Base-by-base conservation (phyloP, 192 early-diverging fungal genomes). In the Dispira simplex region DNA sequence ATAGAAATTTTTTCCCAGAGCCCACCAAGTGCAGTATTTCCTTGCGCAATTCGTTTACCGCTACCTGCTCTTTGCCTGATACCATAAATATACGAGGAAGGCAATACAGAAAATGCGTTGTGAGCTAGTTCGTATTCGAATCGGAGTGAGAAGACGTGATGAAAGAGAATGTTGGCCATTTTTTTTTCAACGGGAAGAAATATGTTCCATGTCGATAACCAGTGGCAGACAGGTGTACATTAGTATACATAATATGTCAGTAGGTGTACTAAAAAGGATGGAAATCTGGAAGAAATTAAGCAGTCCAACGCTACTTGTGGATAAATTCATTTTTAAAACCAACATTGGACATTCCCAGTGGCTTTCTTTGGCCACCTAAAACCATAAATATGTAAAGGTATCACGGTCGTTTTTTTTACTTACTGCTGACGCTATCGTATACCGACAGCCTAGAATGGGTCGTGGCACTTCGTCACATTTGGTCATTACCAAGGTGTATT, bases 391-490 rank as follows among this genome's bases (percentile, higher is more conserved):
- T 39, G 32, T 39, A 39, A 39, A 4, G 32, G 32, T 39, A 39
- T 6, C 32, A 39, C 6, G 6, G 6, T 39, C 1, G 32, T 59
- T 32, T 44, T 48, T 44, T 1, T 72, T 44, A 52, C 63, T 43
- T 44, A 75, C 77, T 46, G 80, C 67, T 48, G 78, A 68, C 9
- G 83, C 68, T 3, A 85, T 44, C 64, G 76, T 65, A 43, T 85
- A 74, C 4, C 77, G 75, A 26, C 83, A 76, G 5, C 86, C 88
- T 21, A 90, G 75, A 20, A 80, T 78, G 11, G 75, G 73, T 14
- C 81, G 73, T 18, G 76, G 71, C 2, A 86, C 76, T 20, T 87
- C 66, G 67, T 90, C 88, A 68, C 86, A 88, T 63, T 90, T 90
- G 32, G 88, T 90, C 63, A 84, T 63, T 1, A 84, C 77, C 0